Evolutionary conservation across 805 yeast genomes (phyloP).

Genomic region (Cyberlindnera mississippiensis): DNA sequence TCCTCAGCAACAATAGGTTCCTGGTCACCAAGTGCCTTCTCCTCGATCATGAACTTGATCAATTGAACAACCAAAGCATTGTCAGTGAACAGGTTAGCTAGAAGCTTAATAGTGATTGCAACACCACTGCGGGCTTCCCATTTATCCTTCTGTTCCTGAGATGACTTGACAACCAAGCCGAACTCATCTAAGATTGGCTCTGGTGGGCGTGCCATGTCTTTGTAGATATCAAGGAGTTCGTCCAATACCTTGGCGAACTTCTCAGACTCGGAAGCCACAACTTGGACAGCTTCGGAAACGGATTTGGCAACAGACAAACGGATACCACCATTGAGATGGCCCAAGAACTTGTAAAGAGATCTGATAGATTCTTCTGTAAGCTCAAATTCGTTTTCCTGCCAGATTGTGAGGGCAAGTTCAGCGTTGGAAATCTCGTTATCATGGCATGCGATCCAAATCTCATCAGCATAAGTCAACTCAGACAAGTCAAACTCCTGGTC

Average conservation of each 20-base stretch:
- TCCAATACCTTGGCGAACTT: conserved; percentile 34
- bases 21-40: conserved; percentile 69
- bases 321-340: conserved; percentile 56
- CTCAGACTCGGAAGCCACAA: conserved; percentile 27
- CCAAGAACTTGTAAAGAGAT: conserved; percentile 47
- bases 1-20: conserved; percentile 72
- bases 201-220: conserved; percentile 63
- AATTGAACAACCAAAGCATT: conserved; percentile 44
- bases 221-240: conserved; percentile 52
- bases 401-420: conserved; percentile 71
- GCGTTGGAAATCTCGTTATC: conserved; percentile 64
- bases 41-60: conserved; percentile 59
- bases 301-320: conserved; percentile 73
- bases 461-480: conserved; percentile 49
- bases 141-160: conserved; percentile 59
- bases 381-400: conserved; percentile 72
- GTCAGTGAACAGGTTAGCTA: conserved; percentile 40
- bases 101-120: conserved; percentile 61
- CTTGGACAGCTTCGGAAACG: conserved; percentile 51
- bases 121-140: conserved; percentile 87
- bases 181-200: conserved; percentile 73
- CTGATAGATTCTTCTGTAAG: conserved; percentile 42
- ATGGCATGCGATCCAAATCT: conserved; percentile 73
- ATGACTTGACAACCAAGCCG: conserved; percentile 68
- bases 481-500: conserved; percentile 72